Evolutionary conservation across 306 rosid genomes (phyloP).

Genomic region (Purshia tridentata): DNA sequence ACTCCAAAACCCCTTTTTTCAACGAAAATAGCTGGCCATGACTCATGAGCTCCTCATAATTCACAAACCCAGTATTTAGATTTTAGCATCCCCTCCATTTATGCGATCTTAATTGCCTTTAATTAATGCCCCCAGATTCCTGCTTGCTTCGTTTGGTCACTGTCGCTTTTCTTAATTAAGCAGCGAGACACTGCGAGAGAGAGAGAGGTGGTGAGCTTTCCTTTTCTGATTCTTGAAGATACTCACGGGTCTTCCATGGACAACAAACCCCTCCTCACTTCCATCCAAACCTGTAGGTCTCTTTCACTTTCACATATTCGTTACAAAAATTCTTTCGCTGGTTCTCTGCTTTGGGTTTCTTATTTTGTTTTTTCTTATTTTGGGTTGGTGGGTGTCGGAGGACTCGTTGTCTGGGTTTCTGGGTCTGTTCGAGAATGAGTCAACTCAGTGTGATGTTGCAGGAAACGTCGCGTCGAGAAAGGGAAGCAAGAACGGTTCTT

Average conservation of each 20-base stretch:
- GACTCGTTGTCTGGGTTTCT: too few relatives aligned
- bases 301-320: constrained; percentile 2
- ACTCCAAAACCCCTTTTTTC: constrained; percentile 18
- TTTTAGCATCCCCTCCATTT: constrained; percentile 8
- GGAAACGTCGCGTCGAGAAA: constrained; percentile 57
- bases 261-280: constrained; percentile 6
- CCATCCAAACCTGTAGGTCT: constrained; percentile 31
- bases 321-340: background rate
- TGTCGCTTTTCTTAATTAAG: constrained; percentile 22
- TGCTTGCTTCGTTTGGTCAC: constrained; percentile 13
- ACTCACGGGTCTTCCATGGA: constrained; percentile 67
- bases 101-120: constrained; percentile 3
- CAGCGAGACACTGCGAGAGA: too few relatives aligned
- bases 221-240: constrained; percentile 35
- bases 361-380: background rate
- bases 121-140: background rate
- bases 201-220: constrained; percentile 32
- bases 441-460: constrained; percentile 71
- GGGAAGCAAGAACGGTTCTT: constrained; percentile 64
- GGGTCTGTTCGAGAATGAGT: constrained; percentile 51
- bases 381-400: background rate
- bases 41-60: background rate
- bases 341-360: background rate
- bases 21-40: constrained; percentile 27
- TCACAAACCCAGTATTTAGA: constrained; percentile 6